Conservation (phyloP, 2,329 filamentous ascomycete genomes). For the Clonostachys chloroleuca region DNA sequence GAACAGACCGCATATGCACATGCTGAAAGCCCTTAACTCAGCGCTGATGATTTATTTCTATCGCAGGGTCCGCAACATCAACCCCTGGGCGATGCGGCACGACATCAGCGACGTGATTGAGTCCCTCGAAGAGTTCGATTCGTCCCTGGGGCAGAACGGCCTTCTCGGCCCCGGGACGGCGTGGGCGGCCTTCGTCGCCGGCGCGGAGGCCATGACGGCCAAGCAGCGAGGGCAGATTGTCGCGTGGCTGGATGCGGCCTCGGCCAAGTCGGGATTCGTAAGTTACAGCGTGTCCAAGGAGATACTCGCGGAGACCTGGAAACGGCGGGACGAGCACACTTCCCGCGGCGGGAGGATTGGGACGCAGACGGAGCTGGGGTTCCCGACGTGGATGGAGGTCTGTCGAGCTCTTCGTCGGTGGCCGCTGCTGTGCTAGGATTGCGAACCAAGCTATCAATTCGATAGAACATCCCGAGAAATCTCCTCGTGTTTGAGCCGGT, state of each 20-base stretch:
- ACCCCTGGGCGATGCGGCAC: neutral
- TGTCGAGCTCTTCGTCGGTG: neutral
- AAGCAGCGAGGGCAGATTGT: neutral
- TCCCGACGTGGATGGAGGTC: neutral
- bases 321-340: too few relatives aligned
- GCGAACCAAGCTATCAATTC: neutral
- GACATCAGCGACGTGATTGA: neutral
- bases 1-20: neutral
- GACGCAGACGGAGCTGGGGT: neutral
- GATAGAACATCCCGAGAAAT: too few relatives aligned
- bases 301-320: neutral
- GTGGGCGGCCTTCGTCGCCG: neutral
- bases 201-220: neutral
- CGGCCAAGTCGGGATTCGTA: neutral
- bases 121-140: neutral
- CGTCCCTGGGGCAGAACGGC: neutral
- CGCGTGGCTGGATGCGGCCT: neutral
- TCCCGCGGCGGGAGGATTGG: neutral
- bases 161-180: neutral
- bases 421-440: neutral
- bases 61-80: neutral
- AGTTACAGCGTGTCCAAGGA: neutral
- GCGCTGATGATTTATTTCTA: neutral
- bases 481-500: too few relatives aligned
- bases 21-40: neutral